A percentile compares a stretch with the other conserved stretches of the same genome.
Conservation (phyloP, 768 basidiomycete species). For the Boletus pseudopeckii region DNA sequence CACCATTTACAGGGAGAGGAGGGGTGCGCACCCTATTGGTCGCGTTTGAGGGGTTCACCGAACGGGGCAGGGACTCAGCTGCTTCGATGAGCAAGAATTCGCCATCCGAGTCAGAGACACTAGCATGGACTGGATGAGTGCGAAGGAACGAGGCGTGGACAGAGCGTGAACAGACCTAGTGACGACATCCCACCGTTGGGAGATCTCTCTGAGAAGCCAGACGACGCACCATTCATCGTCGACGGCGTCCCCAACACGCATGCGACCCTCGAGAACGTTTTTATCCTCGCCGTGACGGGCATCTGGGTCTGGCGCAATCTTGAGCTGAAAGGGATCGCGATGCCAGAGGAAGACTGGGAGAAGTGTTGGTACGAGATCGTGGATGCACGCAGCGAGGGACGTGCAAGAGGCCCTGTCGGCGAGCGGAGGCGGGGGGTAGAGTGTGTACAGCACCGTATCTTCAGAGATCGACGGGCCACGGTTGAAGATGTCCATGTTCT, state of each 20-base stretch:
- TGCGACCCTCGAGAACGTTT: conserved; percentile 74
- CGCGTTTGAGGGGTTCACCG: conserved; percentile 90
- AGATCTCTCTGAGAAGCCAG: conserved; percentile 81
- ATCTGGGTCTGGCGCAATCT: conserved; percentile 51
- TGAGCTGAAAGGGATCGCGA: conserved; percentile 77
- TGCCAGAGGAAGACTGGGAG: conserved; percentile 77
- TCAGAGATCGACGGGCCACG: conserved; percentile 76
- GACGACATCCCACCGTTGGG: conserved; percentile 72
- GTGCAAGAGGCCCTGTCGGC: conserved; percentile 60
- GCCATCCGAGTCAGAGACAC: conserved; percentile 84
- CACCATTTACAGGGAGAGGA: conserved; percentile 27
- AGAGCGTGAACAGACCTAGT: conserved; percentile 57
- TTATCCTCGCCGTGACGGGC: conserved; percentile 25
- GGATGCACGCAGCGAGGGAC: conserved; percentile 67
- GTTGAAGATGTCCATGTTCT: conserved; percentile 65
- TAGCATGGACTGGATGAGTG: conserved; percentile 5
- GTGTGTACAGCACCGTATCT: conserved; percentile 75
- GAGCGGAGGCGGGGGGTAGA: conserved; percentile 57
- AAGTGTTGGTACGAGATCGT: conserved; percentile 48
- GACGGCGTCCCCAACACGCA: conserved; percentile 94
- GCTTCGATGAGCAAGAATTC: conserved; percentile 97
- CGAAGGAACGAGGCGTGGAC: background rate
- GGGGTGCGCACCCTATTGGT: conserved; percentile 82
- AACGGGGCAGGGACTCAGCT: conserved; percentile 81
- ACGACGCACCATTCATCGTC: conserved; percentile 98